Evolutionary conservation across 2,329 filamentous ascomycete genomes (phyloP), one percentile per base, ranked within the genome.

Genomic region (Chaetomiaceae sp.): DNA sequence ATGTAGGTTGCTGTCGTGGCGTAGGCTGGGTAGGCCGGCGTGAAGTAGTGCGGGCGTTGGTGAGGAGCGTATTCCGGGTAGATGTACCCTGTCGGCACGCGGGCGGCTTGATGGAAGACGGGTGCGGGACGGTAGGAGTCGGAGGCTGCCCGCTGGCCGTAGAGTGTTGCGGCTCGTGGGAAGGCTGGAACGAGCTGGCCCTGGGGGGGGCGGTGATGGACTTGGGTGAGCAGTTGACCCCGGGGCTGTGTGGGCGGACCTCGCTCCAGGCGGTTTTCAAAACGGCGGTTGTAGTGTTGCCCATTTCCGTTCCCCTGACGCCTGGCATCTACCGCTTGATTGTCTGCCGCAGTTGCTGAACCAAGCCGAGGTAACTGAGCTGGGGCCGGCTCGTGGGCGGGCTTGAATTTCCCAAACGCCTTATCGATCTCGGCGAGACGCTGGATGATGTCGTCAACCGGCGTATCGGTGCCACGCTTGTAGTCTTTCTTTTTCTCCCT

Each of bases 391-490:
- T 51, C 55, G 8, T 30, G 14, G 3, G 11, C 32, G 8, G 41
- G 8, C 23, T 46, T 41, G 13, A 58, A 58, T 18, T 44, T 43
- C 5, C 56, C 56, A 11, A 58, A 58, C 2, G 29, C 2, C 30
- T 29, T 37, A 16, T 51, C 33, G 18, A 63, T 59, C 49, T 60
- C 50, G 5, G 36, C 51, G 5, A 61, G 49, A 1, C 55, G 48
- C 18, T n/a, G n/a, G n/a, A 14, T 11, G 5, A 51, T 51, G 13
- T 55, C 53, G 9, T 42, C 44, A 1, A 20, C n/a, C 7, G 49
- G 46, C 18, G 18, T 11, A n/a, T 25, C 30, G 21, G 29, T 14
- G 2, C 25, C 33, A 13, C 18, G 5, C 9, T 2, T n/a, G 36
- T 27, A 21, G 9, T 18, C 23, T 13, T 53, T 42, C 3, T 29